Percentiles rank a stretch among this genome's conserved stretches.
phyloP scores from a whole-genome alignment of 768 basidiomycete species.

The Panaeolus papilionaceus region DNA sequence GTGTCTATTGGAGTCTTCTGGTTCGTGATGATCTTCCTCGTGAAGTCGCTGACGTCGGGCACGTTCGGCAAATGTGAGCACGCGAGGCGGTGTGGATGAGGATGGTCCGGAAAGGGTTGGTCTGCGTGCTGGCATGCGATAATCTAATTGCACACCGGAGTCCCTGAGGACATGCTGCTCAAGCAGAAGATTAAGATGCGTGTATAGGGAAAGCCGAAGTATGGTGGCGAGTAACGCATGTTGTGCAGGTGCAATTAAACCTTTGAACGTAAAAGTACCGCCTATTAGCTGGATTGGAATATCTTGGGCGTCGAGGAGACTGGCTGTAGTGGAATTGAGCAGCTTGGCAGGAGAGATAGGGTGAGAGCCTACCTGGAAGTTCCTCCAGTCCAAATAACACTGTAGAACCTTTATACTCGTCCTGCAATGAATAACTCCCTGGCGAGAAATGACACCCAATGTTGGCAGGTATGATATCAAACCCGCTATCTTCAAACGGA shows the following conservation, averaged over 20 bases:
- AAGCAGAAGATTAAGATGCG: conserved; percentile 62
- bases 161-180: conserved; percentile 64
- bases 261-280: conserved; percentile 65
- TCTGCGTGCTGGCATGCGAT: conserved; percentile 18
- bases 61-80: conserved; percentile 10
- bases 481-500: conserved; percentile 46
- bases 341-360: background rate
- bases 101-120: conserved; percentile 33
- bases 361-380: conserved; percentile 49
- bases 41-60: background rate
- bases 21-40: conserved; percentile 20
- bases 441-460: conserved; percentile 53
- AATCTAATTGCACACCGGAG: conserved; percentile 50
- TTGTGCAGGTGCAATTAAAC: conserved; percentile 46
- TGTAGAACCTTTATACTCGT: conserved; percentile 33
- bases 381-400: conserved; percentile 59
- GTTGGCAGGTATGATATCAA: conserved; percentile 43
- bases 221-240: conserved; percentile 51
- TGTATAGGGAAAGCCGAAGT: conserved; percentile 58
- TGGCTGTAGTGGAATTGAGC: conserved; percentile 1
- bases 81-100: conserved; percentile 31
- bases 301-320: conserved; percentile 21
- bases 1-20: conserved; percentile 27
- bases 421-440: conserved; percentile 45
- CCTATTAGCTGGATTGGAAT: conserved; percentile 51